These are phyloP conservation scores for Melampsora americana DNA, from an alignment of 1,284 basidiomycete species.

Conservation along the genomic window DNA sequence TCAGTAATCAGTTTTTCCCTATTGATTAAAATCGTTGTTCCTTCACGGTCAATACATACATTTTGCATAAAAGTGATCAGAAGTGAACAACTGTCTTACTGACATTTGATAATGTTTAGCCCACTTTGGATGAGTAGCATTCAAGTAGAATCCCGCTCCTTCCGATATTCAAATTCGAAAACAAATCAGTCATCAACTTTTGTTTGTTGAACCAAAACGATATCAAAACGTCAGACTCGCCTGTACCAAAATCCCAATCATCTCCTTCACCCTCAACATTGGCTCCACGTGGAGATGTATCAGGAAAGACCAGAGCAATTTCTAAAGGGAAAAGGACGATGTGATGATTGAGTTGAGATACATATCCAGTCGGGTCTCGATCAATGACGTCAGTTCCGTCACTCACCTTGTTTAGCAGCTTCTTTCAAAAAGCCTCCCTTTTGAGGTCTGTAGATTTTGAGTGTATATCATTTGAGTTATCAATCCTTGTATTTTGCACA, in stretches of 20 bases:
- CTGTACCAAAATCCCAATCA: slow-evolving; percentile 69
- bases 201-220: too few relatives aligned
- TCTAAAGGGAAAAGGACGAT: slow-evolving; percentile 49
- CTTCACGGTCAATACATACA: too few relatives aligned
- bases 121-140: slow-evolving; percentile 77
- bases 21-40: background rate
- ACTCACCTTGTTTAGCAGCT: slow-evolving; percentile 65
- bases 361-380: background rate
- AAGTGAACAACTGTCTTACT: background rate
- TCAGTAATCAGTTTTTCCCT: slow-evolving; percentile 67
- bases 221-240: background rate
- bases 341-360: background rate
- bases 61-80: too few relatives aligned
- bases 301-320: slow-evolving; percentile 89
- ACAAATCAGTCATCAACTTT: slow-evolving; percentile 60
- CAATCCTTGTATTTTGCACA: background rate
- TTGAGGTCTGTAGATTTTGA: slow-evolving; percentile 60
- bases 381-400: background rate
- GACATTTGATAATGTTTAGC: slow-evolving; percentile 82
- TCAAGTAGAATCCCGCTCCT: slow-evolving; percentile 90
- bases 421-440: slow-evolving; percentile 79
- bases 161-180: background rate
- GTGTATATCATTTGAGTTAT: background rate
- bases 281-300: slow-evolving; percentile 90
- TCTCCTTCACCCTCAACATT: slow-evolving; percentile 75